Evolutionary conservation across 768 basidiomycete species (phyloP), one percentile per base, ranked within the genome.

Genomic region (Lentinus tigrinus): DNA sequence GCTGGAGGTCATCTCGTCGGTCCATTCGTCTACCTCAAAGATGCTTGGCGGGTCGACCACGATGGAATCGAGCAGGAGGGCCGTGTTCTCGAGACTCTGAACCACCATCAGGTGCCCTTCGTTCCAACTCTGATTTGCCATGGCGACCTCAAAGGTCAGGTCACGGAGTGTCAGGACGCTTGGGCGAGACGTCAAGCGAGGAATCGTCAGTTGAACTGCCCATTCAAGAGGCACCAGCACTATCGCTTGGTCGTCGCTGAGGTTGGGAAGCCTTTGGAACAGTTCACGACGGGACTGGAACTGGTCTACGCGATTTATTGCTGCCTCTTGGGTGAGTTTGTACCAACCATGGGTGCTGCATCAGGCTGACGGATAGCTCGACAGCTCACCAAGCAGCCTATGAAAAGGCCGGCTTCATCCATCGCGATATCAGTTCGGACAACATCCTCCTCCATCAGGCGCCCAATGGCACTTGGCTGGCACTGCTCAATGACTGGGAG

Each of bases 211-310:
- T 11, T 28, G 39, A 27, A 34, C 39, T 21, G 44, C 13, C 38
- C 47, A 0, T 26, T 59, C 36, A 59, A 54, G 58, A 21, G 14
- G n/a, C 50, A 54, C 56, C 39, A 47, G 16, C 62, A 63, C 27
- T 63, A 59, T 31, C 62, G 62, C 2, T 50, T 63, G 14, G 57
- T 59, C 36, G 50, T 59, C 23, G 19, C 53, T 21, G 57, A 63
- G 28, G 62, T 63, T 19, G 34, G 54, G 8, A 47, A 39, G 16
- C 62, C 62, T 1, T 19, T 63, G 53, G 46, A 51, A 1, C 8
- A 52, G 11, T 58, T 54, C 31, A 5, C n/a, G 10, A 24, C 37
- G 10, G 31, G 42, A 8, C 1, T 3, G 31, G 11, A 57, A 28
- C 46, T 61, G 2, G 13, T 39, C 16, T 3, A 2, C 19, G 24